A percentile compares a stretch with the other conserved stretches of the same genome.
phyloP scores from a whole-genome alignment of 306 rosid species.

The Dryas octopetala region DNA sequence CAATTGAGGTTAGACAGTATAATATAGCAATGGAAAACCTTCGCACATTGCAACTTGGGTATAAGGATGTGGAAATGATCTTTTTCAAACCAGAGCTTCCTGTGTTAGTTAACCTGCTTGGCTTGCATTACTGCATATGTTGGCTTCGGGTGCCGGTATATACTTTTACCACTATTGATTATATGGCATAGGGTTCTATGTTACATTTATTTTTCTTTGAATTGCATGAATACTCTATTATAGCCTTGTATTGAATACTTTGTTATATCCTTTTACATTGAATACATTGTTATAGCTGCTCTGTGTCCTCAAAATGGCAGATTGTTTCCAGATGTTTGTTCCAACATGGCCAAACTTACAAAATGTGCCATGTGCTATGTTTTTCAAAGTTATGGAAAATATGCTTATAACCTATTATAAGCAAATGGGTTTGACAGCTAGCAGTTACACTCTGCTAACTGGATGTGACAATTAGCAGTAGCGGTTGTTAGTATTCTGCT shows the following conservation, averaged over 20 bases:
- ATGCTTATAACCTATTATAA: not conserved
- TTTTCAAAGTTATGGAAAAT: not conserved
- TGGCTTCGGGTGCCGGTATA: slow-evolving; percentile 65
- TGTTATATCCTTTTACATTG: too few species aligned
- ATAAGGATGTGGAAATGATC: slow-evolving; percentile 58
- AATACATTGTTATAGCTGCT: too few species aligned
- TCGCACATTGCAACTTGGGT: slow-evolving; percentile 50
- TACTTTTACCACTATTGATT: slow-evolving; percentile 9
- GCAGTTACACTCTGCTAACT: too few species aligned
- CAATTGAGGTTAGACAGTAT: slow-evolving; percentile 69
- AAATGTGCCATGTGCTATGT: not conserved
- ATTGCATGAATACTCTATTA: not conserved
- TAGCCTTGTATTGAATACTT: not conserved
- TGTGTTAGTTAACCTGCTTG: slow-evolving; percentile 70
- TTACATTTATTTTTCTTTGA: not conserved
- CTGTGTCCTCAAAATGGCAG: too few species aligned
- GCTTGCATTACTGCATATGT: slow-evolving; percentile 57
- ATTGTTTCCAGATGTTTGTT: not conserved
- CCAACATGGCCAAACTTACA: not conserved
- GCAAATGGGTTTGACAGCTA: too few species aligned
- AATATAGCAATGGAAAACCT: slow-evolving; percentile 51
- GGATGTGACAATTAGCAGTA: too few species aligned
- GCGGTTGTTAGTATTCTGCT: too few species aligned
- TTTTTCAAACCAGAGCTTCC: slow-evolving; percentile 55
- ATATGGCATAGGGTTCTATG: not conserved